Evolutionary conservation across 2,329 filamentous ascomycete species (phyloP).

Genomic region (Coccinonectria pachysandricola): DNA sequence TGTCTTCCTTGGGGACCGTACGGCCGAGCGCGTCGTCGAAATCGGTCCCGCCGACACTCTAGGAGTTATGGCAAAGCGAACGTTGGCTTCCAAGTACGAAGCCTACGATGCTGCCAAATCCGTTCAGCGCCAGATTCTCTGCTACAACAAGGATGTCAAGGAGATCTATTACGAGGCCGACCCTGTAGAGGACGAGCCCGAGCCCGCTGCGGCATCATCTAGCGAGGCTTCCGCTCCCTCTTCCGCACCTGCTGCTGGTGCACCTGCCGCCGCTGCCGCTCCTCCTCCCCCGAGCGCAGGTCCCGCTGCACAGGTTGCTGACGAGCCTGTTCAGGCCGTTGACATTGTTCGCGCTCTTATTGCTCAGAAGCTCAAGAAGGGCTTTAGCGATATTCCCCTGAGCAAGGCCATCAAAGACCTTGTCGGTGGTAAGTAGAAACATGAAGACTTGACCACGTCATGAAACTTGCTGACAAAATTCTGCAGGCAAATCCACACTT

Average conservation of each 20-base stretch:
- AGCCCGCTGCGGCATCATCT: constrained; percentile 42
- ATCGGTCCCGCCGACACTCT: constrained; percentile 94
- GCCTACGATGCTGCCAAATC: constrained; percentile 96
- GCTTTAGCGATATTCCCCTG: constrained; percentile 75
- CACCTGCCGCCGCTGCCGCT: constrained; percentile 46
- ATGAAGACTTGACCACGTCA: not conserved
- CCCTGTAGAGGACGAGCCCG: constrained; percentile 81
- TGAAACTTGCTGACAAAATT: constrained; percentile 11
- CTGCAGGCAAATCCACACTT: constrained; percentile 84
- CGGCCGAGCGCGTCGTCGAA: constrained; percentile 93
- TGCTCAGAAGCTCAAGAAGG: constrained; percentile 97
- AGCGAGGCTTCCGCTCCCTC: constrained; percentile 40
- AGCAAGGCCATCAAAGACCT: constrained; percentile 98
- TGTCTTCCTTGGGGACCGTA: constrained; percentile 95
- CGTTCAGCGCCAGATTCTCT: constrained; percentile 92
- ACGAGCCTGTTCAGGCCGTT: constrained; percentile 77
- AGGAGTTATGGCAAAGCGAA: constrained; percentile 94
- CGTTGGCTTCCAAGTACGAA: constrained; percentile 93
- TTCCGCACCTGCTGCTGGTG: constrained; percentile 41
- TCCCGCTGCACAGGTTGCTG: constrained; percentile 75
- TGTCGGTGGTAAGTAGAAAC: constrained; percentile 67
- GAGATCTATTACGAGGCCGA: constrained; percentile 99
- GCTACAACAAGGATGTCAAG: constrained; percentile 98
- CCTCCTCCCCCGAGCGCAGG: constrained; percentile 63
- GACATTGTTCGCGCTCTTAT: constrained; percentile 85